Evolutionary conservation across 208 protist species (phyloP), one percentile per base, ranked within the genome.

Genomic region (Trypanosoma avium): DNA sequence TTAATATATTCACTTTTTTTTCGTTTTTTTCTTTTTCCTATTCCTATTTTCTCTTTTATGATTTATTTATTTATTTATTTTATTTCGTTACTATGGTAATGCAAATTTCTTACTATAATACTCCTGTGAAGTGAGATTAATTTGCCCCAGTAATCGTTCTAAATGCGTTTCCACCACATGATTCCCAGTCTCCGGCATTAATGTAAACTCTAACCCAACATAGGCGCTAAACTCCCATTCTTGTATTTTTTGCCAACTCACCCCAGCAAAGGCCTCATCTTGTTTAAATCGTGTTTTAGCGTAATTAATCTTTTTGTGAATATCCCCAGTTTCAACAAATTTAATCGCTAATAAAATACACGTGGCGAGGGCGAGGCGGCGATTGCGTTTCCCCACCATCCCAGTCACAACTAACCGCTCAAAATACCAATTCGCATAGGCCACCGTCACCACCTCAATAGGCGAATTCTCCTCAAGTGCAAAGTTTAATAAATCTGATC

Each of bases 371-470:
- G 84, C 82, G 13, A 87, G 63, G 63, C 85, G 84, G n/a, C 84
- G 79, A 54, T 94, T 94, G 29, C 70, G 69, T 58, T 91, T 91
- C 26, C 80, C 74, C 47, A 94, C 88, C 84, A 92, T 91, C 15
- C 84, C 84, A 40, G 78, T 80, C 65, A 81, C 73, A 29, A 91
- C 73, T 33, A 94, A 76, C 7, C 88, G 75, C 72, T 94, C 88
- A 68, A 91, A 88, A 70, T 94, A 94, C 85, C 88, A 94, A 66
- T 91, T 90, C n/a, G 84, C 88, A 60, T 92, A 74, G 15, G 88
- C 84, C 29, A 82, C 66, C 12, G 88, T 92, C 46, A 71, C 71
- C 19, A 94, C 58, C 60, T 94, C 84, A 24, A 94, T 63, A 19
- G 82, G 75, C 3, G 76, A 84, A 46, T 71, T 70, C 53, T 87